These are phyloP conservation scores for Neurospora intermedia DNA, from an alignment of 495 filamentous ascomycete species.

Conservation along the genomic window DNA sequence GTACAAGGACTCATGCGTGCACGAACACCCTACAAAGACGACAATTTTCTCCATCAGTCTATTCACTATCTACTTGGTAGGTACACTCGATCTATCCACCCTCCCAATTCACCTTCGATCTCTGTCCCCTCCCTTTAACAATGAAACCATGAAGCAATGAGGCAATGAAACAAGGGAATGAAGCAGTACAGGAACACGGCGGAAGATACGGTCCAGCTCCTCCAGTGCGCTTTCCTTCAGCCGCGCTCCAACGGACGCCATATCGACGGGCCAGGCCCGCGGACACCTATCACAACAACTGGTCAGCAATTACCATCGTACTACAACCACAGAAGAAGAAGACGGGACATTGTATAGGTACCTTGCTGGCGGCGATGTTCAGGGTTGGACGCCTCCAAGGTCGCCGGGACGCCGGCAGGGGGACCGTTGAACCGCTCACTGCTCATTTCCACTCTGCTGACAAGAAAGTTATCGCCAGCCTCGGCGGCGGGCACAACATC, in stretches of 20 bases:
- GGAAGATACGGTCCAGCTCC: background rate
- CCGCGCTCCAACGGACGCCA: no score
- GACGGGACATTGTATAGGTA: background rate
- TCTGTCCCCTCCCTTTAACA: no score
- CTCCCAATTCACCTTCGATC: no score
- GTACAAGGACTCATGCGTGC: background rate
- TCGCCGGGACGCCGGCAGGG: background rate
- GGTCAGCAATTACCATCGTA: background rate
- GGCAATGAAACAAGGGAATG: background rate
- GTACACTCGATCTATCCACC: no score
- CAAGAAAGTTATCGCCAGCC: background rate
- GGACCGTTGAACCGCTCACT: background rate
- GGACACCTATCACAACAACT: background rate
- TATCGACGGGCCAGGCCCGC: background rate
- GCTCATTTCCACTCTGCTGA: background rate
- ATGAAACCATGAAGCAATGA: no score
- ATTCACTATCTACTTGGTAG: background rate
- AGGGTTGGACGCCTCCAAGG: background rate
- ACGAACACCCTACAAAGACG: background rate
- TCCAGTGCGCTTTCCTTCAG: background rate
- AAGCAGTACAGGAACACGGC: background rate
- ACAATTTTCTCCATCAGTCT: background rate
- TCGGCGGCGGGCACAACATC: background rate
- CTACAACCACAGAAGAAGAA: background rate
- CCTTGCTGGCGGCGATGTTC: background rate